Base-by-base conservation (phyloP, 2,329 filamentous ascomycete species). In the Tolypocladium ovalisporum region DNA sequence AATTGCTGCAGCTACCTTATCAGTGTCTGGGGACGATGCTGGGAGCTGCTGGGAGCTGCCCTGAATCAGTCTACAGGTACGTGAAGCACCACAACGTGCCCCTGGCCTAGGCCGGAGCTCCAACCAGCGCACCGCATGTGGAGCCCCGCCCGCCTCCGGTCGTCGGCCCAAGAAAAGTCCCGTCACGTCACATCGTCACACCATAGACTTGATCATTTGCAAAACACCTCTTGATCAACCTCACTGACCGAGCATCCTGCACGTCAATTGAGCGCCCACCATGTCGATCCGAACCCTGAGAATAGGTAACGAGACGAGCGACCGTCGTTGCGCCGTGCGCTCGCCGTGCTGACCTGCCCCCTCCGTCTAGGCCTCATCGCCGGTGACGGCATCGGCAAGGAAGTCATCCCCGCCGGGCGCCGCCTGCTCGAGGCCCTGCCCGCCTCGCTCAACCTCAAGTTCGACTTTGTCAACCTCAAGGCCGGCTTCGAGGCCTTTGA, bases 311-410 rank as follows among this genome's bases (percentile, higher is more conserved):
- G 19, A 52, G 47, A 51, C 27, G 61, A 55, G 52, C 39, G n/a
- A 35, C 35, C 54, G 13, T 49, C 37, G 32, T 5, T 39, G 32
- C 13, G n/a, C 52, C 34, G 27, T 55, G 51, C 55, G n/a, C 15
- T n/a, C 40, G 35, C 24, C 19, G 12, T 17, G 32, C 24, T 49
- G 17, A 37, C 40, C 17, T 24, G 32, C 4, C 12, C 54, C 2
- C 37, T 27, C 40, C 47, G 36, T 9, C n/a, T 64, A 96, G 92
- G 92, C 73, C 89, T 97, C 67, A 97, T 99, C 71, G 89, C 94
- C 67, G 94, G 94, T 70, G 94, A 99, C 77, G 94, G 94, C 75
- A 99, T 99, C 76, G 94, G 94, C 76, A 90, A 90, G 71, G 94
- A 99, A 77, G 94, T 99, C 73, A 97, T 99, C 74, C 94, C 94